Conservation (phyloP, 2,329 filamentous ascomycete genomes). For the Coniella vitis region DNA sequence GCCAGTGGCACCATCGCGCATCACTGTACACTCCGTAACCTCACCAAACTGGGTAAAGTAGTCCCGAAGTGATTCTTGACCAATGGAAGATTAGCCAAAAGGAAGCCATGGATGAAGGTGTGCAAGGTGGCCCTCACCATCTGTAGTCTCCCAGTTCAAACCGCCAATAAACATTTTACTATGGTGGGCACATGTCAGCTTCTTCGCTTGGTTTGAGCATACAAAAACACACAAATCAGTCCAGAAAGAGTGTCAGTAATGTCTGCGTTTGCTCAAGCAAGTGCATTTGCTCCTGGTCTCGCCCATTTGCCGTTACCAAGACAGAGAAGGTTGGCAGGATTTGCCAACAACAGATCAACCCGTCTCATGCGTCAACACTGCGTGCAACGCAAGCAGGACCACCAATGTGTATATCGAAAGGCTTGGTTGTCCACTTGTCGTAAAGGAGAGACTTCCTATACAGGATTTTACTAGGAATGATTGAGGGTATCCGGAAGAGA, state of each 20-base stretch:
- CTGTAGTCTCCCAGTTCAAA: constrained; percentile 97
- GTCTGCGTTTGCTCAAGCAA: constrained; percentile 7
- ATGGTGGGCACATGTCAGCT: constrained; percentile 25
- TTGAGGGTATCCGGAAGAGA: too few relatives aligned
- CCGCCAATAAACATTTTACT: constrained; percentile 99
- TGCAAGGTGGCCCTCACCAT: constrained; percentile 58
- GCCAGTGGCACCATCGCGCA: constrained; percentile 91
- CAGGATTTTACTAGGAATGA: too few relatives aligned
- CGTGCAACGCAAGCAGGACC: too few relatives aligned
- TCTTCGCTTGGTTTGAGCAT: constrained; percentile 1
- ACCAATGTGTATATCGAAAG: too few relatives aligned
- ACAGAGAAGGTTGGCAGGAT: too few relatives aligned
- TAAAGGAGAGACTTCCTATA: too few relatives aligned
- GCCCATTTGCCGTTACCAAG: background rate
- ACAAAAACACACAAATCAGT: background rate
- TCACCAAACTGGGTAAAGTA: constrained; percentile 98
- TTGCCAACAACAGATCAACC: too few relatives aligned
- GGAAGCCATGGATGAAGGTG: background rate
- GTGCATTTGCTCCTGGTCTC: background rate
- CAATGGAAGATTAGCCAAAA: background rate
- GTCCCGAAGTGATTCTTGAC: constrained; percentile 82
- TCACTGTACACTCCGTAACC: constrained; percentile 97
- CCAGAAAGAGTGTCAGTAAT: background rate
- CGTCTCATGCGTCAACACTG: too few relatives aligned
- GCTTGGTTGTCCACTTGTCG: too few relatives aligned